phyloP scores from a whole-genome alignment of 176 grass and related monocot genomes.

The Oryza longistaminata region DNA sequence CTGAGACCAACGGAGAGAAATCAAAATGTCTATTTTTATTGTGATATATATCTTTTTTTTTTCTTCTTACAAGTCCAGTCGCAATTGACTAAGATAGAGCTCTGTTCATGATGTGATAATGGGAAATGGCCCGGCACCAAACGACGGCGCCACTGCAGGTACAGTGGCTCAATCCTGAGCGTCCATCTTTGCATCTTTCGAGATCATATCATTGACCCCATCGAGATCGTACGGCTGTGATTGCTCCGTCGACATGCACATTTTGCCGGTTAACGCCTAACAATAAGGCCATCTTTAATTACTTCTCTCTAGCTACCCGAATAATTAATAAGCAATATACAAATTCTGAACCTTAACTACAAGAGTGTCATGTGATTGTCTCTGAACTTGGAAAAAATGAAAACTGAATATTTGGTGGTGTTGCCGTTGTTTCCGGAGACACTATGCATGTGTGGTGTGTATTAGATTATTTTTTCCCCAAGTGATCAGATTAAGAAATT shows the following conservation, averaged over 20 bases:
- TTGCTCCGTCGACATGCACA: constrained; percentile 4
- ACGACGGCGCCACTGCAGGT: not conserved
- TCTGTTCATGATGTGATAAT: not conserved
- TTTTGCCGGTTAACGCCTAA: constrained; percentile 1
- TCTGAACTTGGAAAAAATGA: not conserved
- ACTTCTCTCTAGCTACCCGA: too few relatives aligned
- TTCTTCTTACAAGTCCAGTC: not conserved
- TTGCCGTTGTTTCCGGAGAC: not conserved
- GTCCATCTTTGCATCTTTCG: not conserved
- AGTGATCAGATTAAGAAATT: not conserved
- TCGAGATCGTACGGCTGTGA: not conserved
- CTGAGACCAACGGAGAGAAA: not conserved
- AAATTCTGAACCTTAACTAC: not conserved
- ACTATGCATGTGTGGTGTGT: not conserved
- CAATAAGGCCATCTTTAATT: not conserved
- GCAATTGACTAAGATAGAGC: not conserved
- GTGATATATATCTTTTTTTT: not conserved
- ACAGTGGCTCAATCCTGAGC: not conserved
- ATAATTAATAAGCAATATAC: not conserved
- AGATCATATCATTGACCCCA: not conserved
- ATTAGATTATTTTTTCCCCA: not conserved
- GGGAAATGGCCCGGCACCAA: not conserved
- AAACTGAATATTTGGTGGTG: not conserved
- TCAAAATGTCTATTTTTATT: not conserved
- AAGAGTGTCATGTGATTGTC: not conserved